Evolutionary conservation across 1,139 yeast species (phyloP).

Genomic region (Scheffersomyces insectosa): DNA sequence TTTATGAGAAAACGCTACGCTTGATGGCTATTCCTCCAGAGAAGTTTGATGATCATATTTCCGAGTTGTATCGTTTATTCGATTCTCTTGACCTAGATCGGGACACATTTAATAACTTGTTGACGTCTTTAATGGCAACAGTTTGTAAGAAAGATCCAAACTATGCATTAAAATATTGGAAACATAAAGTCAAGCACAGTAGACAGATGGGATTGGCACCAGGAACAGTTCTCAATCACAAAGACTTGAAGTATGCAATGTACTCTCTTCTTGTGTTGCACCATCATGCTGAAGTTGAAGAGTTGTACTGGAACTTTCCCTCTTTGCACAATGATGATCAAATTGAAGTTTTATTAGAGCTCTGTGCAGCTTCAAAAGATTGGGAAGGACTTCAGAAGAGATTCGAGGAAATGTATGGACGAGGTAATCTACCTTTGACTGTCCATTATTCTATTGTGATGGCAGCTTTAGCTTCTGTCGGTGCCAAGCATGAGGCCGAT

Average conservation of each 20-base stretch:
- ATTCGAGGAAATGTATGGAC: slow-evolving; percentile 62
- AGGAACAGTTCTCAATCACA: slow-evolving; percentile 7
- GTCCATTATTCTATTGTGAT: slow-evolving; percentile 66
- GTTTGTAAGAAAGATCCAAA: slow-evolving; percentile 15
- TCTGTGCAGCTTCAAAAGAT: slow-evolving; percentile 54
- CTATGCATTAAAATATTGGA: slow-evolving; percentile 25
- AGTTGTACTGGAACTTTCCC: slow-evolving; percentile 24
- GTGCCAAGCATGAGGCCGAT: slow-evolving; percentile 55
- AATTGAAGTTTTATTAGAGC: slow-evolving; percentile 45
- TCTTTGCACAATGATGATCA: slow-evolving; percentile 36
- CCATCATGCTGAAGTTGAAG: slow-evolving; percentile 25
- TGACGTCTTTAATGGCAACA: slow-evolving; percentile 23
- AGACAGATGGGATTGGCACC: slow-evolving; percentile 1
- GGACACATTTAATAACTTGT: slow-evolving; percentile 16
- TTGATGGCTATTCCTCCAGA: slow-evolving; percentile 16
- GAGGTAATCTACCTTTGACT: slow-evolving; percentile 55
- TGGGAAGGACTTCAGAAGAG: slow-evolving; percentile 63
- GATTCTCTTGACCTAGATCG: slow-evolving; percentile 6
- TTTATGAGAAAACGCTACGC: slow-evolving; percentile 20
- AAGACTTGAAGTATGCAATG: slow-evolving; percentile 35
- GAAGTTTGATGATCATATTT: background rate
- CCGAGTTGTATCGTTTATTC: slow-evolving; percentile 1
- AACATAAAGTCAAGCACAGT: slow-evolving; percentile 17
- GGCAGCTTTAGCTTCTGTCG: slow-evolving; percentile 59
- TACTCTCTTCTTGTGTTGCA: slow-evolving; percentile 24